Base-by-base conservation (phyloP, 306 rosid genomes). In the Abrus precatorius region DNA sequence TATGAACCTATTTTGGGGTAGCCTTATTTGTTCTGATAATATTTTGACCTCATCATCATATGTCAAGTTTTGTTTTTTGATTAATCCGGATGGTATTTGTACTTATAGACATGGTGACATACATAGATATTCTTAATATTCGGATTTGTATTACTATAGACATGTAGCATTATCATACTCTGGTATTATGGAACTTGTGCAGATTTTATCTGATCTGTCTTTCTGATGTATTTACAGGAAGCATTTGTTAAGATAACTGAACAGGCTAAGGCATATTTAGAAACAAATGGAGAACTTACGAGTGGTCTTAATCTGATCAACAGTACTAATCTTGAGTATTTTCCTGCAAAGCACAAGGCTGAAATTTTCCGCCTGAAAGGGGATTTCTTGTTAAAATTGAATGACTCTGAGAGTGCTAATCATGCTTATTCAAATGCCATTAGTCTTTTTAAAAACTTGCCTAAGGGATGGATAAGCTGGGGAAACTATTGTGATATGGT, bases 391-490 rank as follows among this genome's bases (percentile, higher is more conserved):
- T 77, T 96, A 56, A 96, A 93, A 83, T 71, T 93, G 87, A 88
- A 86, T 81, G 98, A 96, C 60, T 87, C 97, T 30, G 99, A 92
- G 64, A 43, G 64, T 82, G 98, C 98, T 50, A 96, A 96, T 87
- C 80, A 74, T 81, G 75, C 91, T n/a, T 96, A 92, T 87, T 96
- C 99, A 29, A 88, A 73, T 80, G 97, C 97, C 68, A 92, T 96
- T 82, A 92, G 70, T 84, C 91, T 93, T 78, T 93, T 92, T 88
- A 93, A 93, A 84, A 93, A 85, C 84, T 85, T 93, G 88, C 98
- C 99, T 8, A 96, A 93, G 88, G 99, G 99, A 76, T 96, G 99
- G 99, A 96, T 93, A 88, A 92, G 99, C 88, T 96, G 99, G 99
- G 99, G 99, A 85, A 88, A 88, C 85, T 96, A 96, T 81, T 96